Evolutionary conservation across 768 basidiomycete genomes (phyloP).

Genomic region (Podaxis sp.): DNA sequence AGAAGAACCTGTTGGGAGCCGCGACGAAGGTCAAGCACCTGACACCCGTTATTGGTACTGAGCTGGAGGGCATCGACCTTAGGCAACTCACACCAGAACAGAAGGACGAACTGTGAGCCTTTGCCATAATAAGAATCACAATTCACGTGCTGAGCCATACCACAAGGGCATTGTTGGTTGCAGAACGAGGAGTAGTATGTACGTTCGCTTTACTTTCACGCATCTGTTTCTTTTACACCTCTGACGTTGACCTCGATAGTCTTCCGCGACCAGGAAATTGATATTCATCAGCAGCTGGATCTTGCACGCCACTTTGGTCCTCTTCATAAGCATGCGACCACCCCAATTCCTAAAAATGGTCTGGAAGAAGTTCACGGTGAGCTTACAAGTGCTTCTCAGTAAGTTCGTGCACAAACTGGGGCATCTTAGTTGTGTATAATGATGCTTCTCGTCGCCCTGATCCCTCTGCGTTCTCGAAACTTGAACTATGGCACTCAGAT

Average conservation of each 20-base stretch:
- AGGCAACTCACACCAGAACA: conserved; percentile 63
- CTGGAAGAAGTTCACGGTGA: conserved; percentile 75
- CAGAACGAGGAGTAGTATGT: conserved; percentile 79
- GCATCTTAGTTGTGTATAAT: conserved; percentile 62
- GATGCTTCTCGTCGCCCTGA: conserved; percentile 65
- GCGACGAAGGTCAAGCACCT: conserved; percentile 68
- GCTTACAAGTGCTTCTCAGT: background rate
- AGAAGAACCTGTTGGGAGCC: conserved; percentile 62
- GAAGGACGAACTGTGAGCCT: conserved; percentile 75
- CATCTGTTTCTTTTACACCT: conserved; percentile 2
- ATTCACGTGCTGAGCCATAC: conserved; percentile 6
- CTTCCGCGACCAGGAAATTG: conserved; percentile 73
- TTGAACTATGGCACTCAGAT: conserved; percentile 84
- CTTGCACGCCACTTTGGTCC: conserved; percentile 71
- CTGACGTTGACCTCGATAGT: conserved; percentile 38
- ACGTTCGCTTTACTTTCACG: conserved; percentile 24
- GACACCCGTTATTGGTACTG: conserved; percentile 74
- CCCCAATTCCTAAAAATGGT: conserved; percentile 72
- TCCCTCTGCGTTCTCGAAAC: conserved; percentile 61
- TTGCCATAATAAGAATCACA: background rate
- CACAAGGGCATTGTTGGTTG: conserved; percentile 65
- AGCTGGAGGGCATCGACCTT: conserved; percentile 72
- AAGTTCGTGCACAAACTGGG: background rate
- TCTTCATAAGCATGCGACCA: conserved; percentile 82
- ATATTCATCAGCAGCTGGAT: conserved; percentile 69